Evolutionary conservation across 352 stramenopile genomes (phyloP), one percentile per base, ranked within the genome.

Genomic region (Phytophthora cryptogea): DNA sequence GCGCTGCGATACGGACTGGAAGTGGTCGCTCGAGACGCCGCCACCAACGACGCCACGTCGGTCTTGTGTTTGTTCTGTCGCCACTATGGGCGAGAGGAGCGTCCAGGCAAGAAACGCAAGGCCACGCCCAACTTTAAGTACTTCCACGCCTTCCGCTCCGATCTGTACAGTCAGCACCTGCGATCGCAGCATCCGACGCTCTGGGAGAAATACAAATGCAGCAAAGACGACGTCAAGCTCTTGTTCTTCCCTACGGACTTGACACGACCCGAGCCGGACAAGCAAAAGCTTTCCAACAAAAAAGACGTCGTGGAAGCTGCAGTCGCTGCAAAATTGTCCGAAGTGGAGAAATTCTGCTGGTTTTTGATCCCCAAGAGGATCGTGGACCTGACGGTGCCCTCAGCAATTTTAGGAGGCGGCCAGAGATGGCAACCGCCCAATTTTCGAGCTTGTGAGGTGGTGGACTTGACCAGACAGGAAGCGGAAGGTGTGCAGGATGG

Each of bases 31-130:
- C 64, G 59, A 20, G 76, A 85, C 41, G 42, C 42, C 16, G 36
- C 28, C 6, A 65, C 66, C 11, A 59, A 53, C 27, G 46, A 44
- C 33, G 76, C 83, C 52, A 68, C 59, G 39, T 52, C 61, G 11
- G 76, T 51, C 37, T 51, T 82, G 47, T 85, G 76, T 47, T 58
- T 80, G 32, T 85, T 85, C 58, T 85, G 76, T 60, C 75, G 76
- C 39, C 67, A 83, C 60, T 80, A 80, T 44, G 76, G 76, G 0
- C 72, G 76, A 46, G 76, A 85, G 59, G 58, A 73, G 55, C 63
- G 63, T 6, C 43, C 54, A 2, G 70, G 74, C 39, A 46, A 51
- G 14, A 85, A 85, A 54, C 72, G 76, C 47, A 72, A 73, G 48
- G 60, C 61, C 14, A 77, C 76, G 26, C 65, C 63, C 53, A 85